These are phyloP conservation scores for Candida sp. DNA, from an alignment of 1,139 yeast species.

Conservation along the genomic window DNA sequence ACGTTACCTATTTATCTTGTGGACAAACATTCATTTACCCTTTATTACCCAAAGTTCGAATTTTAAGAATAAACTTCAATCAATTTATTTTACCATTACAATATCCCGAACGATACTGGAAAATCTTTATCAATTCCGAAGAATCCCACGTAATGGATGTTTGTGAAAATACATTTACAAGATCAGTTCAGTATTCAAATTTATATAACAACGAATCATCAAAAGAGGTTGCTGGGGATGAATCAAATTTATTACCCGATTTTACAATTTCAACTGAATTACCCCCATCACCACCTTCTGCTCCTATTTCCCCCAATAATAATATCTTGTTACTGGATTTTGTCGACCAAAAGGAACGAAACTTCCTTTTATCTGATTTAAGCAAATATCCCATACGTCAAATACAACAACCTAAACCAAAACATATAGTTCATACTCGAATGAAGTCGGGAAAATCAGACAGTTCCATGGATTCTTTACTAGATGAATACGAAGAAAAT, in stretches of 20 bases:
- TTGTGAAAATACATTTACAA: conserved; percentile 36
- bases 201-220: conserved; percentile 13
- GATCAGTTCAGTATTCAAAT: conserved; percentile 46
- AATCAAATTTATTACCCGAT: conserved; percentile 2
- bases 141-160: conserved; percentile 26
- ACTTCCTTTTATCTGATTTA: conserved; percentile 22
- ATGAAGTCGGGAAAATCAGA: conserved; percentile 19
- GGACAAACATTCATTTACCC: conserved; percentile 60
- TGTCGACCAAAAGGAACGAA: conserved; percentile 11
- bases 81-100: conserved; percentile 64
- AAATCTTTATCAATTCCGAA: conserved; percentile 44
- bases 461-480: conserved; percentile 48
- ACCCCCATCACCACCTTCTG: conserved; percentile 48
- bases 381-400: conserved; percentile 25
- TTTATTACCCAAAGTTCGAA: conserved; percentile 55
- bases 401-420: conserved; percentile 19
- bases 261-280: conserved; percentile 13
- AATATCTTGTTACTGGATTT: conserved; percentile 3
- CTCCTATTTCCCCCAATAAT: conserved; percentile 38
- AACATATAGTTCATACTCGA: conserved; percentile 4
- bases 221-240: background rate
- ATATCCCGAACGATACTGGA: conserved; percentile 75
- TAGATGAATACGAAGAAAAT: conserved; percentile 51
- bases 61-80: conserved; percentile 48
- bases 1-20: conserved; percentile 60